Evolutionary conservation across 2,329 filamentous ascomycete genomes (phyloP).

Genomic region (Phaeomoniella chlamydospora): DNA sequence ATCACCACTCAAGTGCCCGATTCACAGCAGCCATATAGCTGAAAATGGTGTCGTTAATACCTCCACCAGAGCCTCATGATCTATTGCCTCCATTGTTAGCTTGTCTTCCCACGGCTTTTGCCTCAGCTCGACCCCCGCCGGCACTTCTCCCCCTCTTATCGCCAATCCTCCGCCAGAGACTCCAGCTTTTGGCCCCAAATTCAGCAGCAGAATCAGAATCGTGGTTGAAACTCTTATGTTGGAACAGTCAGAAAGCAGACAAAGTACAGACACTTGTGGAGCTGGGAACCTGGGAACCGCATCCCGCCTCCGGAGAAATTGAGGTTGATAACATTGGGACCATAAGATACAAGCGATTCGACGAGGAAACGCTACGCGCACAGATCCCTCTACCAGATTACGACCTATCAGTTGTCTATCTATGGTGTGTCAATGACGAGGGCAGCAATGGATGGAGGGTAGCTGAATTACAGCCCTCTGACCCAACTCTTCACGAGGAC

Average conservation of each 20-base stretch:
- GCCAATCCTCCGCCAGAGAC: slow-evolving; percentile 47
- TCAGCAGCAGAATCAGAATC: slow-evolving; percentile 28
- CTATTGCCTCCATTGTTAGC: slow-evolving; percentile 49
- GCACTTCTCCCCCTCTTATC: slow-evolving; percentile 46
- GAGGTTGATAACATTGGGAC: slow-evolving; percentile 43
- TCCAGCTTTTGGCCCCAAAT: slow-evolving; percentile 38
- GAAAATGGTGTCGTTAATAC: slow-evolving; percentile 39
- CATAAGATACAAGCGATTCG: slow-evolving; percentile 42
- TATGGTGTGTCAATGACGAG: slow-evolving; percentile 47
- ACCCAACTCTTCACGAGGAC: slow-evolving; percentile 32
- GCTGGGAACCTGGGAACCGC: slow-evolving; percentile 42
- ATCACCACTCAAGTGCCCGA: neutral
- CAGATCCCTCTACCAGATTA: slow-evolving; percentile 40
- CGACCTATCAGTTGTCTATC: slow-evolving; percentile 38
- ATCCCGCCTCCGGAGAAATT: slow-evolving; percentile 51
- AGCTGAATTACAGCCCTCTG: slow-evolving; percentile 41
- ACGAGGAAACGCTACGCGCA: slow-evolving; percentile 47
- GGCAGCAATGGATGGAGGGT: slow-evolving; percentile 43
- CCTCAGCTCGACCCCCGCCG: slow-evolving; percentile 44
- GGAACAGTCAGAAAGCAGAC: slow-evolving; percentile 38
- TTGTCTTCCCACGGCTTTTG: slow-evolving; percentile 46
- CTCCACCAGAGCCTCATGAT: slow-evolving; percentile 38
- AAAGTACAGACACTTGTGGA: slow-evolving; percentile 39
- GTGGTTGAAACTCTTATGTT: slow-evolving; percentile 46
- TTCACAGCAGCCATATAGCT: neutral